Base-by-base conservation (phyloP, 148 eudicot species). In the Rhododendron ovatum region DNA sequence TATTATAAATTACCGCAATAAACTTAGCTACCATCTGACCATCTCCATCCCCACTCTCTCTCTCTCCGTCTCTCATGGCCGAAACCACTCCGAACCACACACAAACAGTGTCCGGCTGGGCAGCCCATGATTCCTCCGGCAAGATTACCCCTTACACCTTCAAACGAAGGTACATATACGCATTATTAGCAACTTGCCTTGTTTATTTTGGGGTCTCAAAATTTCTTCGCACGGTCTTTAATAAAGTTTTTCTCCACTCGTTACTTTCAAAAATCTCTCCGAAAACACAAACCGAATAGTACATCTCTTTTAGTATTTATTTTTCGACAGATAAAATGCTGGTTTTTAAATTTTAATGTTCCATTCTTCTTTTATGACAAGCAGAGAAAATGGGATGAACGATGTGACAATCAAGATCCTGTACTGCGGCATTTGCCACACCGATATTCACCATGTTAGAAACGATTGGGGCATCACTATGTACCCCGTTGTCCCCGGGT, bases 401-500 rank as follows among this genome's bases (percentile, higher is more conserved):
- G 98, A 96, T 74, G 98, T 96, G 61, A 94, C 98, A 12, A 96
- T 96, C 85, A 87, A 96, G 81, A 91, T 96, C 77, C 57, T 96
- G 87, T 96, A 90, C 85, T 96, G 98, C 50, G 98, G 98, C 20
- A 93, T 96, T 78, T 96, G 98, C 76, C 98, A 96, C 86, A 94
- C 98, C 7, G 98, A 96, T 88, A 84, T 96, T 13, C 98, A 96
- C 88, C 91, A 92, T 84, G 91, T 86, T 71, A 91, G 79, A 84
- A 91, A 96, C 22, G 98, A 94, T 3, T 96, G 98, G 98, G 98
- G 98, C n/a, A 93, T 92, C 88, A 96, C 98, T 37, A 94, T 89
- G 94, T 97, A 93, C 86, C 99, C 99, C 50, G 93, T 92, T 80
- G 98, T 97, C 24, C 99, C 99, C 8, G 99, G 99, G 99, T 97